Base-by-base conservation (phyloP, 805 yeast genomes). In the Wickerhamomyces tratensis region DNA sequence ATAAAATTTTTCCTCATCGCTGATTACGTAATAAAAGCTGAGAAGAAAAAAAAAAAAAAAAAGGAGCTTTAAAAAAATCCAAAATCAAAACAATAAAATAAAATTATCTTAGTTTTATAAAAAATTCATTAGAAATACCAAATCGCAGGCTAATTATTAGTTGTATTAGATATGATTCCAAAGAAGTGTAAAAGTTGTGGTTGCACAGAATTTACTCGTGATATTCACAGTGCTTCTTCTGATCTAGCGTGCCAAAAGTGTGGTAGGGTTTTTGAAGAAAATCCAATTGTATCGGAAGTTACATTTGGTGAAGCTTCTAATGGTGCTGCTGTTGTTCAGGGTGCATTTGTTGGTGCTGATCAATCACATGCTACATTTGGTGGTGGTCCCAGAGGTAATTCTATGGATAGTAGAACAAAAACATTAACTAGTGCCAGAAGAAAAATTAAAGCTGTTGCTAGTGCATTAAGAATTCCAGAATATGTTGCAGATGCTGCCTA, bases 241-340 rank as follows among this genome's bases (percentile, higher is more conserved):
- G 96, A 87, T 60, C 58, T 86, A 30, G 81, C 87, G 11, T 93
- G 98, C 68, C 68, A 72, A 35, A 59, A 63, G 33, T 93, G 98
- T 76, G 97, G 97, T 60, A 66, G 78, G 20, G 97, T 93, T 30
- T 74, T 76, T 44, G 95, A 87, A 49, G 98, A 89, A 57, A 85
- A 87, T 53, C 95, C 95, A 20, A 91, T 93, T 50, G 98, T 94
- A 10, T 80, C 95, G 7, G 99, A 93, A 58, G 93, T 94, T 42
- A 85, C 93, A 11, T 93, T 89, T 65, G 93, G 94, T 37, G 99
- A 94, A 56, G 74, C 89, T 2, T 73, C 95, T 15, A 73, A 82
- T 26, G 99, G 99, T 52, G 97, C 96, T 12, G 96, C 98, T 33
- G 78, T 85, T 40, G 96, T 93, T 2, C 95, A 91, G 50, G 99